Conservation (phyloP, 179 eudicot species). For the Camellia oleifera region DNA sequence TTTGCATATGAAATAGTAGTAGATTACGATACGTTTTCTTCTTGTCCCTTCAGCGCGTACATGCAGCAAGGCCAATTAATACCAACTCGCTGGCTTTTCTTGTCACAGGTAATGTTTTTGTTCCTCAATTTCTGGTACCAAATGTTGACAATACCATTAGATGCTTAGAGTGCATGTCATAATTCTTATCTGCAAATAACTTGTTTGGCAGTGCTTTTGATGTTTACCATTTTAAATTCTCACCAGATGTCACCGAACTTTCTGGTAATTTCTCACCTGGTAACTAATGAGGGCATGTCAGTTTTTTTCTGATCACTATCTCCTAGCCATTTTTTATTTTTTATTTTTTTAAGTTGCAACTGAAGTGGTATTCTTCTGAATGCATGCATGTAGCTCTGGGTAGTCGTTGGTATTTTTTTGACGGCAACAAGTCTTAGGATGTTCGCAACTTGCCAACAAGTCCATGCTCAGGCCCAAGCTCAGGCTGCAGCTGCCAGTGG, state of each 20-base stretch:
- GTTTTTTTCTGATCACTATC: background rate
- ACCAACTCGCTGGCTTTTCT: slow-evolving; percentile 60
- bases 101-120: slow-evolving; percentile 45
- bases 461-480: slow-evolving; percentile 79
- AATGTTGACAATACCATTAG: background rate
- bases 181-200: slow-evolving; percentile 1
- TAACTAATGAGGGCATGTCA: background rate
- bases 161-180: slow-evolving; percentile 9
- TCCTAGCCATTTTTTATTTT: background rate
- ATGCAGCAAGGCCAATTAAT: slow-evolving; percentile 57
- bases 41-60: slow-evolving; percentile 44
- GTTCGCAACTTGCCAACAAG: slow-evolving; percentile 75
- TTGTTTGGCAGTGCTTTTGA: slow-evolving; percentile 51
- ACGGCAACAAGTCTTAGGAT: slow-evolving; percentile 66
- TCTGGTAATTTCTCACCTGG: slow-evolving; percentile 37
- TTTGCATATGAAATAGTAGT: background rate
- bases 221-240: slow-evolving; percentile 61
- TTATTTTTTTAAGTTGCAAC: background rate
- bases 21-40: slow-evolving; percentile 5
- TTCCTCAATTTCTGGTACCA: background rate
- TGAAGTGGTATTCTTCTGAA: slow-evolving; percentile 15
- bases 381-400: slow-evolving; percentile 51
- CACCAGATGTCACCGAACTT: slow-evolving; percentile 70
- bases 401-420: slow-evolving; percentile 64
- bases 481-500: slow-evolving; percentile 69